Evolutionary conservation across 208 protist species (phyloP), one percentile per base, ranked within the genome.

Genomic region (Strigomonas culicis): DNA sequence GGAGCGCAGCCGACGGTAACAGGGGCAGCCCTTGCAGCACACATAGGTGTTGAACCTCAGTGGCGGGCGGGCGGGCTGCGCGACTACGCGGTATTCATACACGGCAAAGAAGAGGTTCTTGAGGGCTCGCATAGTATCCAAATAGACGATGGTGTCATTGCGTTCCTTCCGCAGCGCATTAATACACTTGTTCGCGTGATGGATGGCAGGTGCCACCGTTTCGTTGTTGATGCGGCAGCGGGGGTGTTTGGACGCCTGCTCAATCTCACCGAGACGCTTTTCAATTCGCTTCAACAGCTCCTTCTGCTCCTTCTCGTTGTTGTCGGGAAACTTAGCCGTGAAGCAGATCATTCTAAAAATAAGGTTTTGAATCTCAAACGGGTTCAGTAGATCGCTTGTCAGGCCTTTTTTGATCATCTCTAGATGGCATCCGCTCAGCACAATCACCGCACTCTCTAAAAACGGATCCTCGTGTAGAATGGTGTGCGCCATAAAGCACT

Each of bases 401-500:
- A n/a, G n/a, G n/a, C n/a, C n/a, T n/a, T n/a, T n/a, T n/a, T n/a
- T n/a, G n/a, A n/a, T n/a, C 28, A 25, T 58, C 24, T 74, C 72
- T 25, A 72, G 61, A 31, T 69, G 41, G 34, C 76, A 79, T 27
- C 71, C 70, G 51, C 57, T 59, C 46, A 86, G 84, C 25, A 70
- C 59, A 19, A 68, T 77, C 32, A 84, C 70, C 28, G 82, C 80
- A 31, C 86, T 70, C 68, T 89, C 86, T 55, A 92, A 51, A 61
- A 86, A 92, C 30, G 86, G 86, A 68, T 92, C 86, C 57, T 85
- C 79, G 66, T 89, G 79, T 30, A 88, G 59, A 22, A 92, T 68
- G 4, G 86, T 79, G 69, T 89, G 77, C 36, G 78, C 75, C 80
- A 92, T 92, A 28, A 92, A 72, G 56, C 74, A 81, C 15, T 84